Base-by-base conservation (phyloP, 2,329 filamentous ascomycete species). In the Penicillium sp. region DNA sequence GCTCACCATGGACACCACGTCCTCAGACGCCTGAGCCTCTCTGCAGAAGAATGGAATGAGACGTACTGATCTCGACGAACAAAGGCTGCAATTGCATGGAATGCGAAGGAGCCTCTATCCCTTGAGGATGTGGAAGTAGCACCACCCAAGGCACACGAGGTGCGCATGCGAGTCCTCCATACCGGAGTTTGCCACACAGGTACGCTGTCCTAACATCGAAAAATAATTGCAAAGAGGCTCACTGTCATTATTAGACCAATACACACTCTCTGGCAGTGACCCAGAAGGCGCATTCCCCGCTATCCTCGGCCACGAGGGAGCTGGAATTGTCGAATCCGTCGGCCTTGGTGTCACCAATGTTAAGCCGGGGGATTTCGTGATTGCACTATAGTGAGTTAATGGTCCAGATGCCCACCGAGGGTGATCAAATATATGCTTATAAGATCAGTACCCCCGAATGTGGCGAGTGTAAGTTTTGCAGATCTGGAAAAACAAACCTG, bases 171-270 rank as follows among this genome's bases (percentile, higher is more conserved):
- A 81, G 90, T 97, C 72, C 88, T 93, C 81, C 95, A 97, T 81
- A 99, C 94, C 47, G 94, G 94, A 76, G 94, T 99, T 72, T 99
- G 94, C 81, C 94, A 99, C 80, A 99, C 93, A 73, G 90, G 90
- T 94, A 78, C 63, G 74, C 69, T 42, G 48, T 43, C 54, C 55
- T 13, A 23, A 18, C 24, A 34, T 10, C 12, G 3, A 15, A 23
- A 20, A n/a, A 34, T 30, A n/a, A n/a, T n/a, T n/a, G n/a, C n/a
- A n/a, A n/a, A n/a, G 24, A 27, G n/a, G n/a, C 24, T 33, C 24
- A 42, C 56, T 24, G 54, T 51, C 42, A n/a, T 13, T 27, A 15
- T n/a, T 41, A 88, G 91, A 96, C 81, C 91, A 94, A 68, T 97
- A 96, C 83, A 95, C 90, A 48, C 84, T 96, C 58, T 95, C 90